Base-by-base conservation (phyloP, 164 flowering plant genomes). In the Chimonanthus praecox region DNA sequence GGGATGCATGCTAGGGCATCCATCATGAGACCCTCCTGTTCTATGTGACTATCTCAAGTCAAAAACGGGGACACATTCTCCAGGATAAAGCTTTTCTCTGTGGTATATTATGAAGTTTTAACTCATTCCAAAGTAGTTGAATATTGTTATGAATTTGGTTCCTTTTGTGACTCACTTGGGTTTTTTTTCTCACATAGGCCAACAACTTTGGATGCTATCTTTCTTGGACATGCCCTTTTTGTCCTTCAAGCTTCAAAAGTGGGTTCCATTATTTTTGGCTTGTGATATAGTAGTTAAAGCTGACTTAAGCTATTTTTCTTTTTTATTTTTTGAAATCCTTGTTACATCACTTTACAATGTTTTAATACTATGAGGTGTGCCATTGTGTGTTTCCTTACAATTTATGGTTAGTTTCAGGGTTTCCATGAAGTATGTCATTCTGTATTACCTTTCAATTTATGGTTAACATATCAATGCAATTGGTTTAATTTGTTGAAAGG, bases 181-280 rank as follows among this genome's bases (percentile, higher is more conserved):
- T 77, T 69, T 58, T 65, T 63, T 43, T 64, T 54, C 66, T 64
- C 15, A 44, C 49, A 72, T 87, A 95, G 99, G 87, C 94, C 97
- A 10, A 89, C 97, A 66, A 94, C 98, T 81, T 76, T 95, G 83
- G 99, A 95, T 87, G 97, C 98, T 68, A 5, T 79, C 44, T 83
- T 93, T 79, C 93, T 95, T 75, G 91, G 87, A 15, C 97, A 93
- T 83, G 82, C 83, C 54, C 91, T 96, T 68, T 78, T 93, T 77
- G 83, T 81, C 45, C 89, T 90, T 75, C 85, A 90, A 63, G 97
- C 87, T 21, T 83, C 89, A 80, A 89, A 95, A n/a, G 98, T 95
- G 81, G 93, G 99, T 88, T 75, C 16, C 64, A 18, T 15, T 74
- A 20, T 7, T 7, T 20, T 10, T 47, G 43, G 71, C 21, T 47